A percentile compares a stretch with the other conserved stretches of the same genome.
Evolutionary conservation across 805 yeast species (phyloP).

Genomic region (Yarrowia porcina): DNA sequence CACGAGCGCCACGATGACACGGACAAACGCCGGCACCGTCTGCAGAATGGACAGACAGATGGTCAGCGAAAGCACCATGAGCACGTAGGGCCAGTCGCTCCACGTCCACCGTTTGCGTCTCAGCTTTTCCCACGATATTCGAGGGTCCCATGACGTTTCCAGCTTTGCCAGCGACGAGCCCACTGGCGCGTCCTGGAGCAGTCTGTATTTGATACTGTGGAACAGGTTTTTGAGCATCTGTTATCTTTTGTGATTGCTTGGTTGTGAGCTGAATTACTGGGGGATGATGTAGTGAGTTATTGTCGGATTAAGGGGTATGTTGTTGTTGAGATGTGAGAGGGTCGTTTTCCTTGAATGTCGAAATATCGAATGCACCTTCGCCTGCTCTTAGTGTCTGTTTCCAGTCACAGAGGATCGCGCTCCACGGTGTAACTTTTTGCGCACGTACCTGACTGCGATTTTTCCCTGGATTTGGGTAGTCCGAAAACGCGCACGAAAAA

Average conservation of each 20-base stretch:
- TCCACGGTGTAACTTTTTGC: conserved; percentile 7
- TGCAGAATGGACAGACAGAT: conserved; percentile 45
- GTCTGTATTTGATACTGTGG: conserved; percentile 32
- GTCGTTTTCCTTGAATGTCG: not conserved
- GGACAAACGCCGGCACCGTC: conserved; percentile 36
- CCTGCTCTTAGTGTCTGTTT: not conserved
- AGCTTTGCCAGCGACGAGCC: conserved; percentile 36
- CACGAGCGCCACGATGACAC: conserved; percentile 41
- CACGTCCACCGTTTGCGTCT: conserved; percentile 29
- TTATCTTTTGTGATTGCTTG: not conserved
- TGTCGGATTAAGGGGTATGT: no score
- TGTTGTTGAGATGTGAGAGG: not conserved
- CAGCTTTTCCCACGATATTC: conserved; percentile 37
- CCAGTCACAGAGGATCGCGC: conserved; percentile 14
- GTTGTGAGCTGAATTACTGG: not conserved
- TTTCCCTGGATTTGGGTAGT: conserved; percentile 23
- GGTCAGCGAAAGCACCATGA: conserved; percentile 49
- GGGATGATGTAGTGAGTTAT: no score
- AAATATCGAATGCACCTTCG: not conserved
- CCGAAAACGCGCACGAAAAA: conserved; percentile 20
- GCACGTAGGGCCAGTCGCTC: conserved; percentile 49
- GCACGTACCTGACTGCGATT: conserved; percentile 14
- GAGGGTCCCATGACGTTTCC: conserved; percentile 38
- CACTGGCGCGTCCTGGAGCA: conserved; percentile 40
- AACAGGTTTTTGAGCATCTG: conserved; percentile 28